Conservation (phyloP, 2,329 filamentous ascomycete genomes). For the Beauveria rudraprayagi region DNA sequence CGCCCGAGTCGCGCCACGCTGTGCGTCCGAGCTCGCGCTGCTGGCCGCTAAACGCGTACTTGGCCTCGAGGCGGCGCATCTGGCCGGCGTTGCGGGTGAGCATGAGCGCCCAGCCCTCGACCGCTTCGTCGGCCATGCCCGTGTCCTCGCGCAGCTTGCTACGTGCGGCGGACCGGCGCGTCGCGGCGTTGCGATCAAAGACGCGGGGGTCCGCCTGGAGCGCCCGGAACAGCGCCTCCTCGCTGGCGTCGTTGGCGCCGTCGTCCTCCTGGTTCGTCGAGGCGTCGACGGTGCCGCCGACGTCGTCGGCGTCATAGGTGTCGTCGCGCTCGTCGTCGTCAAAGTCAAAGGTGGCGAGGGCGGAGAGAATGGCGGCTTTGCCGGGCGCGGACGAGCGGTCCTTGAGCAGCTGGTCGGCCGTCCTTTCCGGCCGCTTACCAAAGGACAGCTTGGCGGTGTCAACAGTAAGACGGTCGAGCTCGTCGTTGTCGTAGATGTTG, state of each 20-base stretch:
- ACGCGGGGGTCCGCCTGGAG: constrained; percentile 57
- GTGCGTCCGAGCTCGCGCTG: constrained; percentile 60
- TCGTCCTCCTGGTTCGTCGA: constrained; percentile 45
- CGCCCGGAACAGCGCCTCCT: constrained; percentile 64
- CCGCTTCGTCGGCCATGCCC: constrained; percentile 84
- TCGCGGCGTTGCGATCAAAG: constrained; percentile 65
- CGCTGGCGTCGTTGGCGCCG: constrained; percentile 44
- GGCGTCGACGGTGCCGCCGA: constrained; percentile 78
- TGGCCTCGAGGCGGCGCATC: constrained; percentile 61
- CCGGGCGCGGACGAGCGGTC: constrained; percentile 58
- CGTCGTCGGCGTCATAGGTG: constrained; percentile 87
- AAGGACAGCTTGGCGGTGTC: constrained; percentile 65
- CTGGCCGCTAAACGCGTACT: constrained; percentile 57
- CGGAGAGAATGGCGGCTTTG: constrained; percentile 82
- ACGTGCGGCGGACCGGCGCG: constrained; percentile 56
- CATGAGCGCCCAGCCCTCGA: constrained; percentile 94
- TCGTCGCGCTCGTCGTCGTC: constrained; percentile 97
- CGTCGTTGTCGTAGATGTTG: constrained; percentile 75
- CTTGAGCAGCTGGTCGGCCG: constrained; percentile 63
- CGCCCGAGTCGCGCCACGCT: constrained; percentile 53
- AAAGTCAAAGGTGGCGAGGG: constrained; percentile 79
- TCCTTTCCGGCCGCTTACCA: constrained; percentile 59
- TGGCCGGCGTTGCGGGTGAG: constrained; percentile 63
- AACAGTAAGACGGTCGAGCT: constrained; percentile 63
- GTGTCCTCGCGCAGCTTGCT: constrained; percentile 63